Evolutionary conservation across 2,329 filamentous ascomycete species (phyloP), one percentile per base, ranked within the genome.

Genomic region (Graphilbum sp.): DNA sequence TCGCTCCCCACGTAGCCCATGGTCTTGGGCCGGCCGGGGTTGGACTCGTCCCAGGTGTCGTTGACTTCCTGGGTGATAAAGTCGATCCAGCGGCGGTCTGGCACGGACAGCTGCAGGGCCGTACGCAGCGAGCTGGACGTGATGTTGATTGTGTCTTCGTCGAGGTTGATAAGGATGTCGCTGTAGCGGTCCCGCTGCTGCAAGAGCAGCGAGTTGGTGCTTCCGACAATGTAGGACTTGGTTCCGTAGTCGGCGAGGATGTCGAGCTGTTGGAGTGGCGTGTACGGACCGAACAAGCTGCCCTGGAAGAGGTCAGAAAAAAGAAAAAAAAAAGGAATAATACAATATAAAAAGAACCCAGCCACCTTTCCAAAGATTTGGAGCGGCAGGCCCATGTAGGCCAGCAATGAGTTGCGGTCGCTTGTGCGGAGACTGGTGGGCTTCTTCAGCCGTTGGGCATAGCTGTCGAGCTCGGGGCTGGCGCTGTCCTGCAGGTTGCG

Each of bases 191-290:
- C 88, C 55, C 78, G 92, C 55, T 98, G 90, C 51, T 95, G 87
- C 11, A 98, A 63, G 25, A 98, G 67, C 19, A 98, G 67, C 6
- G 86, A 93, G 56, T 98, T 98, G 29, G 90, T 98, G 47, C 87
- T 95, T 45, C 90, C 90, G 41, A 98, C 87, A 38, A 98, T 81
- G 51, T 96, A 98, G 2, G 88, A 95, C 60, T 94, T 96, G 17
- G 90, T 96, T 32, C 85, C 83, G 49, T 85, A 77, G 58, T 96
- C 88, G 37, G 88, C 88, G 31, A 98, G 70, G 48, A 95, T 71
- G 55, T 98, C 46, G 40, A 98, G 75, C 59, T 95, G 87, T 57
- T 98, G 90, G 16, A 98, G 65, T 16, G 90, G 90, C 1, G 90
- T 98, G 53, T 98, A 98, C 0, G 90, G 90, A 3, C 90, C 88